Evolutionary conservation across 2,329 filamentous ascomycete species (phyloP), one percentile per base, ranked within the genome.

Genomic region (Thielaviopsis euricoi): DNA sequence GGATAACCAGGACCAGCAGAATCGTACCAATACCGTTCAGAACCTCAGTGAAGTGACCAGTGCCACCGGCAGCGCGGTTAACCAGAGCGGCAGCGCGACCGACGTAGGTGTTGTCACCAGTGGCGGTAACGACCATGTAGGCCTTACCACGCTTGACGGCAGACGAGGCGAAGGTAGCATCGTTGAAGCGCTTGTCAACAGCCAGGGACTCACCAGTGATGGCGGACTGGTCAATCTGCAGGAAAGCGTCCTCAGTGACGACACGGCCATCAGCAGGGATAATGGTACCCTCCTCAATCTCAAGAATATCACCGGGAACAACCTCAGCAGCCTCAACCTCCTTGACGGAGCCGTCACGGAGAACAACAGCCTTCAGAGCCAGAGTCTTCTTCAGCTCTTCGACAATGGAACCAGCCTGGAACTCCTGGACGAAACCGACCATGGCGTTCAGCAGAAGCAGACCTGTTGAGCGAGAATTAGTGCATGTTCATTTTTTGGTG

Each of bases 121-220:
- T 94, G 65, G 86, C 79, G 60, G 86, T 89, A 64, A 93, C 80
- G 63, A 95, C 79, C 67, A 93, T 77, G 70, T 88, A 88, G 63
- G 86, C 86, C 74, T 89, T 84, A 71, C 89, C 89, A 77, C 89
- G 87, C 80, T 94, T 95, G 75, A 95, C 85, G 63, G 85, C 84
- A 48, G 89, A 94, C 10, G 89, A 94, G 67, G 86, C 83, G 68
- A 87, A 95, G 71, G 86, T 89, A 67, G 80, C 78, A 71, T 95
- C 89, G 62, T 80, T 81, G 69, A 83, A 80, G 75, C 87, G 84
- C 78, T 93, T 94, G 74, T 94, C 88, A 64, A 93, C 88, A 64
- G 89, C 88, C 61, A 95, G 82, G 63, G 89, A 95, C 74, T 95
- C 89, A 65, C 89, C 89, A 60, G 89, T 95, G 69, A 95, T 89